Base-by-base conservation (phyloP, 176 grass and related monocot species). In the Paspalum vaginatum region DNA sequence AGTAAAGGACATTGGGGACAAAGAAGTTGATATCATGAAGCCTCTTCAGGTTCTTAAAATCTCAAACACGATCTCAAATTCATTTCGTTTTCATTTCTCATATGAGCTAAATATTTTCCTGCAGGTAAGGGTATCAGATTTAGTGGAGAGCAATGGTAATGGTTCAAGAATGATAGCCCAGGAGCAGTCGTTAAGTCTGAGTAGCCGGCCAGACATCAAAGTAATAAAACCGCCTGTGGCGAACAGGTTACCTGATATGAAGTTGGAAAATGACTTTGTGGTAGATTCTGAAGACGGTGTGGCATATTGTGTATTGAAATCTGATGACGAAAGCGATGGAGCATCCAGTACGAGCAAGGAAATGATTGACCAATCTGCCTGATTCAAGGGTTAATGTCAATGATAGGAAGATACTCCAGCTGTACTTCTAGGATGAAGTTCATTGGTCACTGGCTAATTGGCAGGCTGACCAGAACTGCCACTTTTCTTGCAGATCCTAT, bases 101-200 rank as follows among this genome's bases (percentile, higher is more conserved):
- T 85, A 87, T 71, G 74, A 69, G 40, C 47, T 79, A 68, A 84
- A 72, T 74, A 72, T 44, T 41, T 46, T 58, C 25, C 59, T 86
- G 53, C 86, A 99, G 96, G 90, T 99, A 61, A 84, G 96, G 81
- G 92, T 93, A 49, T 82, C 88, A 9, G 96, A 99, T 65, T 79
- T 95, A 61, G 90, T 93, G 66, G 70, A 87, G 4, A 68, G 72
- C 64, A 95, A 91, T 5, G 87, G 84, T 8, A 89, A 27, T 2
- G 44, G 65, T 52, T 67, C 87, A 41, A 32, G 70, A 79, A 87
- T 81, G 81, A 61, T 94, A 73, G 56, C 74, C 16, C 65, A 79
- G 27, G 81, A 98, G 77, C 89, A 94, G 59, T 81, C 79, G 1
- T 67, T 93, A 59, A 89, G 88, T 21, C 67, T 95, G 55, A 93